Base-by-base conservation (phyloP, 306 rosid species). In the Pueraria montana region DNA sequence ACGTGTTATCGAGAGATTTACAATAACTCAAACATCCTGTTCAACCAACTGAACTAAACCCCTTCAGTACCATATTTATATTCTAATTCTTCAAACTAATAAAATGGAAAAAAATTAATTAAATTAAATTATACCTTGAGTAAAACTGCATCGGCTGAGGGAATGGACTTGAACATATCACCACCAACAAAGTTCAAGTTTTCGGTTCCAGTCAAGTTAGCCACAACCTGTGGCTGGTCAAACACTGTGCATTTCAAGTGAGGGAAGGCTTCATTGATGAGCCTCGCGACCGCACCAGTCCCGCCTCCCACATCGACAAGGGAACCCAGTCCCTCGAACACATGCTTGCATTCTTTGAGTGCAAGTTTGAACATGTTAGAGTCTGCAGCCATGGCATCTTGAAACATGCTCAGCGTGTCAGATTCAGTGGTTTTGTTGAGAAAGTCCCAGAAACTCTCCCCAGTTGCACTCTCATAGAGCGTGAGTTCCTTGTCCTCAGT, bases 131-230 rank as follows among this genome's bases (percentile, higher is more conserved):
- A 24, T 74, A 86, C 92, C 88, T 89, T 89, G 16, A 87, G 82
- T 1, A 89, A 49, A 52, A 91, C 40, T 18, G 89, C 91, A 80
- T 89, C 88, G 0, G 90, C 90, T 8, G 89, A 45, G 66, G 91
- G 92, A 18, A 91, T 80, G 18, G 76, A 70, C 2, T 77, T 70
- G 86, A 89, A 87, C 90, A 91, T 91, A 34, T 91, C 89, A 1
- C 91, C 92, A 2, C 84, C 90, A 74, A 84, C 80, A 55, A 82
- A 91, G 34, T 56, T 91, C 87, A 91, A 82, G 72, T 87, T 89
- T 2, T 61, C 68, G 17, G 9, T 26, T 1, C 74, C 88, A 8
- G 23, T 12, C 36, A 80, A 71, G 63, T 82, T 71, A 53, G 74
- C 90, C 17, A 87, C 91, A 38, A 87, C 92, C n/a, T 86, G 81